These are phyloP conservation scores for Biancaea sappan DNA, from an alignment of 306 rosid species.

Conservation along the genomic window DNA sequence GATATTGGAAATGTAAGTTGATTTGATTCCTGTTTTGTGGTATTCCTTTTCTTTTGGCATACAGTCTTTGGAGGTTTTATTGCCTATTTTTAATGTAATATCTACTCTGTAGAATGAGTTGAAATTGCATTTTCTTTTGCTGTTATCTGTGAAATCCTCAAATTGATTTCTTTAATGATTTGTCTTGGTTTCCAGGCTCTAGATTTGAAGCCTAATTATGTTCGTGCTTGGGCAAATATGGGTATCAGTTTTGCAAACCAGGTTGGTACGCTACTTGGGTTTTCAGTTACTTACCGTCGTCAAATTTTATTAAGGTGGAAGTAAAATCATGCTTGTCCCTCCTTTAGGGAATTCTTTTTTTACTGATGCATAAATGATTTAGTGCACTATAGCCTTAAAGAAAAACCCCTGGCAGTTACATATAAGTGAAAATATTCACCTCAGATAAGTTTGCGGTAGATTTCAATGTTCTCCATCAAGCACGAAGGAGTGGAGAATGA, in stretches of 20 bases:
- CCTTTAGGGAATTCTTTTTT: not conserved
- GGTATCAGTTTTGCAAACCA: slow-evolving; percentile 99
- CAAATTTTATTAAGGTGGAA: slow-evolving; percentile 22
- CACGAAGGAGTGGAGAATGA: not conserved
- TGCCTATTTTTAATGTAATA: slow-evolving; percentile 17
- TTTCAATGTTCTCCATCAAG: slow-evolving; percentile 1
- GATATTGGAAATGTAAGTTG: not conserved
- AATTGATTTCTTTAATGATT: not conserved
- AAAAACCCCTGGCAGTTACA: not conserved
- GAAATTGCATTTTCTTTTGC: not conserved
- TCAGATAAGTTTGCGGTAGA: not conserved
- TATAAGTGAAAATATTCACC: not conserved
- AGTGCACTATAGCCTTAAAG: not conserved
- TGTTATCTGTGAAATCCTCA: not conserved
- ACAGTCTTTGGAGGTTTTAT: not conserved
- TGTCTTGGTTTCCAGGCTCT: slow-evolving; percentile 65
- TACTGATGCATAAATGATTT: slow-evolving; percentile 9
- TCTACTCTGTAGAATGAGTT: not conserved
- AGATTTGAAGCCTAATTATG: slow-evolving; percentile 97
- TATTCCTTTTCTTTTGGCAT: slow-evolving; percentile 14
- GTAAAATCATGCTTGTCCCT: not conserved
- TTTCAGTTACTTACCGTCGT: slow-evolving; percentile 6
- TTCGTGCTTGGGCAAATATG: slow-evolving; percentile 99
- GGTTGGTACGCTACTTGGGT: slow-evolving; percentile 47
- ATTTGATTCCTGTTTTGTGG: not conserved